phyloP scores from a whole-genome alignment of 495 filamentous ascomycete genomes.

The Aspergillus kassunensis region DNA sequence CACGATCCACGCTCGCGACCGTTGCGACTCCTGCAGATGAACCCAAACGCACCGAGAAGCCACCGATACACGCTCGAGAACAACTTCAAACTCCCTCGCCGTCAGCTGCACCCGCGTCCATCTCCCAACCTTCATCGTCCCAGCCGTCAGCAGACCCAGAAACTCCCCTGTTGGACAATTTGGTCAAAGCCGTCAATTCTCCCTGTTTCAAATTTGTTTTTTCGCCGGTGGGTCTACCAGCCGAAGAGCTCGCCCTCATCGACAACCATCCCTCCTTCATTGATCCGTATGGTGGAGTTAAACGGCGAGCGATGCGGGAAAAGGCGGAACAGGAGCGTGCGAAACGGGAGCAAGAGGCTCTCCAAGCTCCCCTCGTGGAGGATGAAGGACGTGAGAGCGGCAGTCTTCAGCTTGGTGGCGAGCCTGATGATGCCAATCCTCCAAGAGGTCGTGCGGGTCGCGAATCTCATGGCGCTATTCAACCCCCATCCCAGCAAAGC shows the following conservation, averaged over 20 bases:
- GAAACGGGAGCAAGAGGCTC: constrained; percentile 57
- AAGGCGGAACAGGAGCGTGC: constrained; percentile 58
- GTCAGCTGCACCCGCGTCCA: constrained; percentile 13
- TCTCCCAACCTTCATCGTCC: constrained; percentile 19
- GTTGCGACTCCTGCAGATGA: constrained; percentile 47
- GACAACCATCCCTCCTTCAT: constrained; percentile 72
- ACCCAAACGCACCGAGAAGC: constrained; percentile 35
- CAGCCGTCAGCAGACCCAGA: constrained; percentile 24
- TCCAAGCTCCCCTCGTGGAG: constrained; percentile 46
- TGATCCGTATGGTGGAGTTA: constrained; percentile 70
- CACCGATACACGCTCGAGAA: constrained; percentile 23
- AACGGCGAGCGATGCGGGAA: constrained; percentile 68
- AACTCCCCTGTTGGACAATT: constrained; percentile 38
- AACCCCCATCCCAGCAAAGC: constrained; percentile 69
- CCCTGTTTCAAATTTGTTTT: constrained; percentile 62
- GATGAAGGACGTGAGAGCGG: constrained; percentile 68
- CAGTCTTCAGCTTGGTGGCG: constrained; percentile 84
- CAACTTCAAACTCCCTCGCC: constrained; percentile 23
- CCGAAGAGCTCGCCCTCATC: constrained; percentile 54
- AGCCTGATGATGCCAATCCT: constrained; percentile 67
- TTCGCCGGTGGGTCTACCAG: constrained; percentile 43
- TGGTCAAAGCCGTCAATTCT: constrained; percentile 51
- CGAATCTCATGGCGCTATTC: constrained; percentile 56
- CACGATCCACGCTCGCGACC: constrained; percentile 60
- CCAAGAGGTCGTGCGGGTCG: constrained; percentile 47